Evolutionary conservation across 805 yeast species (phyloP).

Genomic region (Starmerella floris): DNA sequence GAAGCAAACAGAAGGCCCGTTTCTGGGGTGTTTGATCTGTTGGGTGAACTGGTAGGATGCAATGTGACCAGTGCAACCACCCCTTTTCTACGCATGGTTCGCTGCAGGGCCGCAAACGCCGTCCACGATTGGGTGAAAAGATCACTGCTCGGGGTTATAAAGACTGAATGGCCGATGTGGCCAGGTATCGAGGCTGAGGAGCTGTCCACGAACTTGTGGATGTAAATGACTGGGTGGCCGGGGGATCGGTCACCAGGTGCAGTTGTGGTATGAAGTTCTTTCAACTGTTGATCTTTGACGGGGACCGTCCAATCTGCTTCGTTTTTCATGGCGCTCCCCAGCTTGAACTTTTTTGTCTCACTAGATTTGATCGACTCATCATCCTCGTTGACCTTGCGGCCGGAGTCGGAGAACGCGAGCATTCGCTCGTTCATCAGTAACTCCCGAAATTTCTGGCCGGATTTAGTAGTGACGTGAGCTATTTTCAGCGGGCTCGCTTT

Average conservation of each 20-base stretch:
- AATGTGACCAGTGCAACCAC: conserved; percentile 44
- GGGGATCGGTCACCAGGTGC: too few species aligned
- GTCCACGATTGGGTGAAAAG: conserved; percentile 47
- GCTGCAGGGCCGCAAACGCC: conserved; percentile 56
- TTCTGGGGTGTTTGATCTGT: conserved; percentile 30
- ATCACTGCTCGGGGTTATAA: conserved; percentile 56
- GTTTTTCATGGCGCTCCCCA: not conserved
- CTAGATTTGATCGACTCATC: conserved; percentile 3
- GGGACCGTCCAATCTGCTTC: conserved; percentile 6
- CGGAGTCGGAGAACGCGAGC: conserved; percentile 7
- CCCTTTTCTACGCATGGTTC: conserved; percentile 38
- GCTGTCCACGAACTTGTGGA: conserved; percentile 33
- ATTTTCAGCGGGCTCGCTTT: conserved; percentile 27
- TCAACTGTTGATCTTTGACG: conserved; percentile 7
- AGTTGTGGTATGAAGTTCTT: not conserved
- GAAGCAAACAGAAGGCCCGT: conserved; percentile 9
- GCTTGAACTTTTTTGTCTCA: not conserved
- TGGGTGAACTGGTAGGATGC: not conserved
- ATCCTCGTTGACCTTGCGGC: conserved; percentile 3
- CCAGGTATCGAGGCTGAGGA: conserved; percentile 27
- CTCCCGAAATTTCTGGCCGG: conserved; percentile 40
- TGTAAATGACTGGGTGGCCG: conserved; percentile 27
- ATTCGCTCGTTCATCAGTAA: conserved; percentile 27
- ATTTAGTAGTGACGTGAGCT: conserved; percentile 31
- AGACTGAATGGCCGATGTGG: conserved; percentile 41